Conservation (phyloP, 345 rosid species). For the Eucalyptus albens region DNA sequence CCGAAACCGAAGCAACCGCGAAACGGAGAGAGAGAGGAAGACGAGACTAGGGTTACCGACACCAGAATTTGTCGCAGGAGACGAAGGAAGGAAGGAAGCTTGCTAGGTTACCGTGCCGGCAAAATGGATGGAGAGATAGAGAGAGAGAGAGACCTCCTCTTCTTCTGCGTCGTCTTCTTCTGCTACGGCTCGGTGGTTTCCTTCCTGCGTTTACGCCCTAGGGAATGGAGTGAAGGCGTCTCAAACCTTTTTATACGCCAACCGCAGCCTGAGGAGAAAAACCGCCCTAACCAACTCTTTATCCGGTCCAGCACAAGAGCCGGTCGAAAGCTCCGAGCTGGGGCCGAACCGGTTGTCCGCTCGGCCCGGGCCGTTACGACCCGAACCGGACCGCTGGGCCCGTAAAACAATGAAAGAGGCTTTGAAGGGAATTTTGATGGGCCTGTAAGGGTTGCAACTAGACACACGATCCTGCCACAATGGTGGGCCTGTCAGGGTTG, state of each 20-base stretch:
- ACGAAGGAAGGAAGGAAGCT: background rate
- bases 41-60: background rate
- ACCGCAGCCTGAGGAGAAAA: background rate
- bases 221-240: conserved; percentile 2
- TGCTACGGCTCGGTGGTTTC: background rate
- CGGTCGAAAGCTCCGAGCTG: background rate
- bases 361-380: background rate
- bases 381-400: background rate
- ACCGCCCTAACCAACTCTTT: conserved; percentile 43
- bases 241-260: conserved; percentile 16
- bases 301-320: background rate
- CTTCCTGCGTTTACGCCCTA: conserved; percentile 18
- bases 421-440: background rate
- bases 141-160: background rate
- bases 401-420: background rate
- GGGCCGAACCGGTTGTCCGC: background rate
- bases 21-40: background rate
- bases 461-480: background rate
- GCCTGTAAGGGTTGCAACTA: background rate
- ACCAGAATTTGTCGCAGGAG: background rate
- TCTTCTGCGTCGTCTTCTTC: background rate
- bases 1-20: background rate
- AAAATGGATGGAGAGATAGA: background rate
- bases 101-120: background rate
- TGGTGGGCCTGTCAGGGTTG: background rate